Base-by-base conservation (phyloP, 768 basidiomycete species). In the Podaxis sp. region DNA sequence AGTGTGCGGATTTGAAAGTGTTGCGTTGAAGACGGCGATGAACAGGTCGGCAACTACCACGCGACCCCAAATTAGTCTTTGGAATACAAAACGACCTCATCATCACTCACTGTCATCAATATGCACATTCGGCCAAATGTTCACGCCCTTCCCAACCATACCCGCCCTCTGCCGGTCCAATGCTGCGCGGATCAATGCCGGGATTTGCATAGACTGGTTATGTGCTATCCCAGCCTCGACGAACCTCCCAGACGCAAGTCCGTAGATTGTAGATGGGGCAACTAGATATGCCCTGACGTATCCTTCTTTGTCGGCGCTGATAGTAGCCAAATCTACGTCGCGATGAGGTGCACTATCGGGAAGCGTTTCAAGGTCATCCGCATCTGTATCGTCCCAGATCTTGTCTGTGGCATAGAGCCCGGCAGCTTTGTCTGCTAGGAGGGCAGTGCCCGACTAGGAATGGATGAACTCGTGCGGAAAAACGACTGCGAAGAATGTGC, bases 231-330 rank as follows among this genome's bases (percentile, higher is more conserved):
- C 86, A 4, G 74, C 70, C 26, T 84, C 78, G 38, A 82, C 80
- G 26, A 89, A 76, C 4, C 68, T 70, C 6, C 80, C 80, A 7
- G 68, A 70, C 2, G 85, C 82, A 37, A 84, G 73, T 49, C 85
- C 87, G 65, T 83, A 91, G 36, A 92, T 84, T 0, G 86, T 85
- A 2, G 80, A 77, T 1, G 85, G 84, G 11, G 81, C 68, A 26
- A 87, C 69, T 4, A 86, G 82, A 70, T 84, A 82, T 2, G 76
- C 77, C 65, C 75, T 81, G 49, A 81, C 74, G 64, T 84, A 84
- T 10, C 82, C 86, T 72, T 82, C 71, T 41, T 75, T 76, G 63
- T 85, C 84, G 1, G 83, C 86, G 0, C 73, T 71, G 15, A 83
- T 60, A 26, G 87, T 66, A 20, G 72, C 71, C 7, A 79, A 64